Base-by-base conservation (phyloP, 2,329 filamentous ascomycete genomes). In the Calonectria fujianensis region DNA sequence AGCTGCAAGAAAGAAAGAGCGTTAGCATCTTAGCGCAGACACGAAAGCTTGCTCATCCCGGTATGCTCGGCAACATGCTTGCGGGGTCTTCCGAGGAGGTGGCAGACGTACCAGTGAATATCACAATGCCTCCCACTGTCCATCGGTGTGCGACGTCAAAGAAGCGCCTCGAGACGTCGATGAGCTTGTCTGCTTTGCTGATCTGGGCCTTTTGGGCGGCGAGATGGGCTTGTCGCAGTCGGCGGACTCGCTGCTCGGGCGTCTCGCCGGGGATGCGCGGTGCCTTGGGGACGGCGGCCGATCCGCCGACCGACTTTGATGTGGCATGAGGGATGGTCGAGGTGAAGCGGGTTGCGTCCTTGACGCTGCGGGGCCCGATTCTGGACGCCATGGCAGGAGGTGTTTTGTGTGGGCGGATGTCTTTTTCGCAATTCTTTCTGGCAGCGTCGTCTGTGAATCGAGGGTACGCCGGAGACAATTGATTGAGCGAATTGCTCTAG, bases 341-440 rank as follows among this genome's bases (percentile, higher is more conserved):
- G 45, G 86, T 88, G 83, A 88, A 97, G 83, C 94, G 93, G 81
- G 95, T 97, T 79, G 95, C 94, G 84, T 96, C 94, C 80, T 91
- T 91, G 83, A 94, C 93, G 86, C 92, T 94, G 83, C 94, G 93
- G 75, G 93, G 90, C 77, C 87, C 87, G 57, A 88, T 85, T 79
- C 84, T 84, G 41, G 85, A 85, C 72, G 85, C 84, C 86, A 88
- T 88, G 80, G 74, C 51, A 8, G 66, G 27, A 20, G n/a, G 35
- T 31, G 29, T 35, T 67, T 31, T 67, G 32, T 52, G 68, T 65
- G 29, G 61, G 59, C 29, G 57, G 41, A 29, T 14, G 35, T 35
- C 35, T 35, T 54, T 48, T 48, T n/a, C n/a, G 48, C 29, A 45
- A 48, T 48, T 48, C 45, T 48, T 48, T 14, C 27, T 57, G 63